A percentile compares a stretch with the other conserved stretches of the same genome.
Conservation (phyloP, 768 basidiomycete genomes). For the Brasilioporus rufonigricans region DNA sequence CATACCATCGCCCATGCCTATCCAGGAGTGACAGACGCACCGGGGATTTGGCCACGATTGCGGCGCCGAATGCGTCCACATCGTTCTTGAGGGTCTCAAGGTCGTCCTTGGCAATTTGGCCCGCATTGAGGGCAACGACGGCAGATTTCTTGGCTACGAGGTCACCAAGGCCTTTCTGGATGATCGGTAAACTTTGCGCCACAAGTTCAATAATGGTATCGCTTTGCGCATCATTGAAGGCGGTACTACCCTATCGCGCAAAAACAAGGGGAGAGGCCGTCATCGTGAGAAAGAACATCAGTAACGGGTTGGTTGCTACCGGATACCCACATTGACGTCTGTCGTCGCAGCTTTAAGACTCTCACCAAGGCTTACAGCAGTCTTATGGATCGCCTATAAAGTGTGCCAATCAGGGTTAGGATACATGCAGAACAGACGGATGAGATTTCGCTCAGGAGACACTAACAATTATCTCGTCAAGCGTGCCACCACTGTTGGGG, state of each 20-base stretch:
- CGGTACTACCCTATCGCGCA: background rate
- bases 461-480: background rate
- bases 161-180: background rate
- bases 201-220: rapidly evolving
- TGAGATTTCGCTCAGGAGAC: background rate
- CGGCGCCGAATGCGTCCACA: background rate
- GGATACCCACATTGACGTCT: background rate
- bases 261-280: too few species aligned
- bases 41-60: background rate
- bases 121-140: rapidly evolving
- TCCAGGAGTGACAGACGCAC: constrained; percentile 2
- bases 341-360: background rate
- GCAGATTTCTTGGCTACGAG: background rate
- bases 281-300: background rate
- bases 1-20: background rate
- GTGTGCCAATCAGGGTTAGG: too few species aligned
- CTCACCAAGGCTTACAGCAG: rapidly evolving
- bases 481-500: background rate
- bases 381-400: background rate
- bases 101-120: rapidly evolving
- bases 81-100: background rate
- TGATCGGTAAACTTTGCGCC: rapidly evolving
- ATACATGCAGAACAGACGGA: background rate
- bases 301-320: background rate
- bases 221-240: background rate